Base-by-base conservation (phyloP, 2,329 filamentous ascomycete species). In the Neofusicoccum kwambonambiense region DNA sequence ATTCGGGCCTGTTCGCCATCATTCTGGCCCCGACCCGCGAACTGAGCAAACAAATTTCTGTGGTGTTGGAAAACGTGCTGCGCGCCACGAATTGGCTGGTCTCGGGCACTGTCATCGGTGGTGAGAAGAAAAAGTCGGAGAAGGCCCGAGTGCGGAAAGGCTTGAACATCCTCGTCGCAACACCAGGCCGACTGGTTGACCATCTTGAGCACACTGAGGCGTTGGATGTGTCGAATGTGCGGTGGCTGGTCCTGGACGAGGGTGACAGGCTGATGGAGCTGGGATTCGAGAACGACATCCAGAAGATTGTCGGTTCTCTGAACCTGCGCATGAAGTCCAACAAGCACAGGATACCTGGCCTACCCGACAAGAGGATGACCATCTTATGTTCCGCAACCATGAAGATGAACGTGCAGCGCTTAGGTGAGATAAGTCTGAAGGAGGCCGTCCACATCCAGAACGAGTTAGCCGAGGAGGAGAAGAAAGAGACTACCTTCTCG, bases 261-360 rank as follows among this genome's bases (percentile, higher is more conserved):
- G 95, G 95, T 35, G 95, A 99, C 82, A 87, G 95, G n/a, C 82
- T 99, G 75, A 97, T 99, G 94, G 95, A 99, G 74, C 85, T 98
- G 72, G 95, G 95, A 0, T 99, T 99, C 70, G 95, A 98, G 77
- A 89, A 97, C 62, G 94, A 98, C 72, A 87, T 99, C 66, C 90
- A 91, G 73, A 90, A 89, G 67, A 94, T 97, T 68, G 90, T 99
- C 15, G 84, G 87, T 64, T 90, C 90, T 67, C 86, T 98, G 64
- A 89, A 93, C 67, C 80, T 88, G 50, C 84, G 89, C 64, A 79
- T 82, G 35, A 75, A 90, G 19, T 81, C 84, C 42, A 84, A 85
- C 64, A 86, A 84, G 64, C 87, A 86, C 35, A 82, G 89, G 42
- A 86, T 86, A 3, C 84, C 85, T 17, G 82, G 90, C 3, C 83